Evolutionary conservation across 139 green algal genomes (phyloP), one percentile per base, ranked within the genome.

Genomic region (Yamagishiella unicocca): DNA sequence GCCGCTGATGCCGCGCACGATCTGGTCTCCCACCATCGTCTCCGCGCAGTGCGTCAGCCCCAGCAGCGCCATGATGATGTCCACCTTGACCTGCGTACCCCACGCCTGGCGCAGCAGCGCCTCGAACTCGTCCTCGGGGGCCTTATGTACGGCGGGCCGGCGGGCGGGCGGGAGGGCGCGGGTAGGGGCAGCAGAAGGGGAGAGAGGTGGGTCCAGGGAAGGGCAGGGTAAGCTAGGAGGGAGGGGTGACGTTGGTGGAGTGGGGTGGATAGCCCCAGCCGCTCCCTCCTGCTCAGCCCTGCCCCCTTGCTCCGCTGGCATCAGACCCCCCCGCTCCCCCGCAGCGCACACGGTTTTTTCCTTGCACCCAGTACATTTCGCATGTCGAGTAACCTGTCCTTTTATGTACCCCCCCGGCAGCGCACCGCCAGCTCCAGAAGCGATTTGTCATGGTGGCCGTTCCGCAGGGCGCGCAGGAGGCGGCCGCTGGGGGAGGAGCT

Each of bases 1-100:
- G 5, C 95, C 95, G 50, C 88, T 95, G 72, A 98, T 90, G 74
- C 96, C 96, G 2, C 95, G 89, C 64, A 94, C 35, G 84, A 97
- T 87, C 64, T 88, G 66, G 82, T 86, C 92, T 0, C 95, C 95
- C 37, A 97, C 93, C 37, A 93, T n/a, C 29, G 95, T 98, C 74
- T 96, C 91, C 35, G 46, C n/a, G 73, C 82, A 88, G 82, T 89
- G 88, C 4, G 29, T 33, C 55, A 91, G 62, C 5, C 82, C 82
- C 50, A 91, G 14, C 74, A 91, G 64, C 17, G 37, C 10, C 82
- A 91, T 89, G 75, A 84, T 66, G 0, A 89, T 81, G 42, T 82
- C 72, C 72, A 91, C 87, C 2, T 42, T 35, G 45, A 85, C 87
- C 9, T 27, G 54, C 7, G 80, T 88, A 74, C 84, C 84, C 84